These are phyloP conservation scores for Apophysomyces trapeziformis DNA, from an alignment of 371 early-diverging fungal species.

Conservation along the genomic window DNA sequence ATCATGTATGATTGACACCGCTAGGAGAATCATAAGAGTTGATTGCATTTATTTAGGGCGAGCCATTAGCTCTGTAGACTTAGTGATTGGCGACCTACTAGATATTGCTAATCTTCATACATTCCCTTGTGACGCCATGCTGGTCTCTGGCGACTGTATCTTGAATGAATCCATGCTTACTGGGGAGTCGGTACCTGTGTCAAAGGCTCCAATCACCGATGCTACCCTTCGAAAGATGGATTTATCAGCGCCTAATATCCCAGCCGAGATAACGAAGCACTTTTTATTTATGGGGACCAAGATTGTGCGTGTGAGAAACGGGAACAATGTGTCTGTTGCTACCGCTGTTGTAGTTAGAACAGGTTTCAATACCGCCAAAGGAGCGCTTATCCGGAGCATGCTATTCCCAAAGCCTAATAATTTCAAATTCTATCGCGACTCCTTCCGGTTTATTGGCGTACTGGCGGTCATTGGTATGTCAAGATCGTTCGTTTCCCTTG, in stretches of 20 bases:
- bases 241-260: constrained; percentile 68
- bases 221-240: constrained; percentile 73
- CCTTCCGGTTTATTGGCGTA: constrained; percentile 94
- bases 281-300: constrained; percentile 93
- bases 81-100: constrained; percentile 96
- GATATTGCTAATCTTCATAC: constrained; percentile 75
- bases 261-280: constrained; percentile 75
- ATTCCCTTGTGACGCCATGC: constrained; percentile 94
- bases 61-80: constrained; percentile 76
- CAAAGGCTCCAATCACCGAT: constrained; percentile 80
- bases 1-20: constrained; percentile 53
- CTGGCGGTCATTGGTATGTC: constrained; percentile 71
- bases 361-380: constrained; percentile 98
- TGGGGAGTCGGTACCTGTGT: constrained; percentile 82
- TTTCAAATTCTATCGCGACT: constrained; percentile 95
- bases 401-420: constrained; percentile 93
- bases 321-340: constrained; percentile 49
- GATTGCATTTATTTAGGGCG: constrained; percentile 45
- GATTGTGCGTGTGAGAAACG: constrained; percentile 81
- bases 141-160: constrained; percentile 97
- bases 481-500: neutral
- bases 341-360: constrained; percentile 91
- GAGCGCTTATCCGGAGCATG: constrained; percentile 94
- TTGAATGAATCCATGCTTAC: constrained; percentile 99
- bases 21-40: no score